phyloP scores from a whole-genome alignment of 768 basidiomycete genomes.

The Russula abietina region DNA sequence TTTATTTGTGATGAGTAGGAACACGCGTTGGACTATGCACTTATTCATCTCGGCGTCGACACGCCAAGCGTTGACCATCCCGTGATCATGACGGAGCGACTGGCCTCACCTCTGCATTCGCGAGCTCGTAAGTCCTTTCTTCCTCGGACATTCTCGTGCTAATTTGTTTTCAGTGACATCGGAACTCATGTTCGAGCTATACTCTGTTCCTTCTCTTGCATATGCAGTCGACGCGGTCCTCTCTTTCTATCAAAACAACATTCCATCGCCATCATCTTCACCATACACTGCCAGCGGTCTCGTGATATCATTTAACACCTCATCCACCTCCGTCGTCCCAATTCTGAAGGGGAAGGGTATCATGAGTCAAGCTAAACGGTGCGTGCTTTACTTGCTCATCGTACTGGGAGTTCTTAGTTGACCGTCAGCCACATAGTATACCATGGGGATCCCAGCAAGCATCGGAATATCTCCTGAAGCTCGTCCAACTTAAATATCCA shows the following conservation, averaged over 20 bases:
- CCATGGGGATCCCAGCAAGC: conserved; percentile 91
- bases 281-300: conserved; percentile 66
- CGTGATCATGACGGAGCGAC: conserved; percentile 87
- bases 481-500: conserved; percentile 93
- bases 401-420: not conserved
- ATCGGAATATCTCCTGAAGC: conserved; percentile 86
- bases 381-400: conserved; percentile 17
- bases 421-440: conserved; percentile 53
- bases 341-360: conserved; percentile 77
- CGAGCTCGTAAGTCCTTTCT: conserved; percentile 60
- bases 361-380: conserved; percentile 85
- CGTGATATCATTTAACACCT: conserved; percentile 85
- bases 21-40: conserved; percentile 87
- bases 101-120: conserved; percentile 85
- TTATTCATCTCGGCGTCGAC: conserved; percentile 81
- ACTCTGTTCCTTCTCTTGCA: conserved; percentile 75
- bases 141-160: conserved; percentile 2
- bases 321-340: conserved; percentile 87
- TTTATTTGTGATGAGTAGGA: conserved; percentile 51
- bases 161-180: conserved; percentile 62
- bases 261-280: conserved; percentile 29
- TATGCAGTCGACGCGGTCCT: conserved; percentile 89
- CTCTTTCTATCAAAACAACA: conserved; percentile 83
- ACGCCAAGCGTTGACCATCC: conserved; percentile 74
- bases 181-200: conserved; percentile 93